Percentiles rank a stretch among this genome's conserved stretches.
phyloP scores from a whole-genome alignment of 1,139 yeast species.

The Candida sp. region DNA sequence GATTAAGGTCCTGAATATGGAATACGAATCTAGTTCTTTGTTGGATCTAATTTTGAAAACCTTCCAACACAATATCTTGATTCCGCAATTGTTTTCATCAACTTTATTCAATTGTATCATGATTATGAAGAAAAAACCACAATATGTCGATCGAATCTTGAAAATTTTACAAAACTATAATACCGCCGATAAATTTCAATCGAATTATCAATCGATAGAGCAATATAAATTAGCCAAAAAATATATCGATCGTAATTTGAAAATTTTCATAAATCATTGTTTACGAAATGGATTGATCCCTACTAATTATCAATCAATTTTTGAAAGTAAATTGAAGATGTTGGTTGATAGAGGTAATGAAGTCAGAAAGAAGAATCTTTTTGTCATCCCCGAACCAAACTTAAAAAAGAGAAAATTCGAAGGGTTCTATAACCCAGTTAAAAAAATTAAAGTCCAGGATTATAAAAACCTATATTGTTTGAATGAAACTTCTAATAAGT shows the following conservation, averaged over 20 bases:
- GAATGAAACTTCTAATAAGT: constrained; percentile 57
- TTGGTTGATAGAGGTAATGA: constrained; percentile 41
- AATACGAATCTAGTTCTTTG: constrained; percentile 69
- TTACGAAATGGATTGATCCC: constrained; percentile 35
- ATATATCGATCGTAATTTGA: constrained; percentile 38
- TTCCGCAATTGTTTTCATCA: constrained; percentile 55
- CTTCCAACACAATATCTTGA: constrained; percentile 53
- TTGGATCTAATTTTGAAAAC: constrained; percentile 62
- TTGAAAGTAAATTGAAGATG: constrained; percentile 21
- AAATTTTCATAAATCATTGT: constrained; percentile 34
- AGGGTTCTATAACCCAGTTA: constrained; percentile 28
- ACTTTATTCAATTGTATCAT: constrained; percentile 50
- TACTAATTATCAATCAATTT: constrained; percentile 25
- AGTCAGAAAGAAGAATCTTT: constrained; percentile 37
- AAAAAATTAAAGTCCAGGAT: constrained; percentile 26
- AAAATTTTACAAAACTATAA: constrained; percentile 38
- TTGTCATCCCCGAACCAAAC: constrained; percentile 26
- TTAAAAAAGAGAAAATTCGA: constrained; percentile 40
- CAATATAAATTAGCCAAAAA: constrained; percentile 39
- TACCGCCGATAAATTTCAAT: constrained; percentile 35
- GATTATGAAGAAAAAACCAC: constrained; percentile 56
- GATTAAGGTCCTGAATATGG: constrained; percentile 51
- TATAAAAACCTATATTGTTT: constrained; percentile 53
- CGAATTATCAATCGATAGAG: constrained; percentile 44
- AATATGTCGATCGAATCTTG: constrained; percentile 42